These are phyloP conservation scores for Ustilaginoidea virens DNA, from an alignment of 2,329 filamentous ascomycete genomes.

Conservation along the genomic window DNA sequence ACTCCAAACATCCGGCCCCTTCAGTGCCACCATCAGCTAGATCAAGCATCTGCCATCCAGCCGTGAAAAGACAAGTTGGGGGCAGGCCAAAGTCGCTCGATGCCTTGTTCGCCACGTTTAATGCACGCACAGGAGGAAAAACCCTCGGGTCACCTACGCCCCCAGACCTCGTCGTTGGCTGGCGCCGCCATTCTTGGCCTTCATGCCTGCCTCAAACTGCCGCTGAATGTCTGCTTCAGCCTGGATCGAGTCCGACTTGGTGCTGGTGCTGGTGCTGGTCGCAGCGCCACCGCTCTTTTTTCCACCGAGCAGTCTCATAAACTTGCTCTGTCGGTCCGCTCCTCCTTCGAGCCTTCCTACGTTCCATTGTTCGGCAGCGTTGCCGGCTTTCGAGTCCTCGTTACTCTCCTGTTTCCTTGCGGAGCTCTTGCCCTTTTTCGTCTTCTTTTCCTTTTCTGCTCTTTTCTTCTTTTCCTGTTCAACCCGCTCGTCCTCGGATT, in stretches of 20 bases:
- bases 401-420: too few species aligned
- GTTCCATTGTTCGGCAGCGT: slow-evolving; percentile 32
- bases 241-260: slow-evolving; percentile 19
- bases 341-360: slow-evolving; percentile 36
- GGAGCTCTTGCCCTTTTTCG: slow-evolving; percentile 9
- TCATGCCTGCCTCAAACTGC: slow-evolving; percentile 41
- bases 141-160: slow-evolving; percentile 18
- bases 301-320: slow-evolving; percentile 38
- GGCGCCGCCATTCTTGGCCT: slow-evolving; percentile 36
- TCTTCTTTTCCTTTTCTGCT: slow-evolving; percentile 6
- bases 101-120: too few species aligned
- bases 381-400: slow-evolving; percentile 5
- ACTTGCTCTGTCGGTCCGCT: slow-evolving; percentile 36
- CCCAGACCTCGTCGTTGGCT: slow-evolving; percentile 36
- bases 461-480: slow-evolving; percentile 9
- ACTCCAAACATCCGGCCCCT: too few species aligned
- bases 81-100: too few species aligned
- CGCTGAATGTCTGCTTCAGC: slow-evolving; percentile 38
- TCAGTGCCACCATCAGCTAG: too few species aligned
- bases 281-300: slow-evolving; percentile 25
- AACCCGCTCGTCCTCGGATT: slow-evolving; percentile 4
- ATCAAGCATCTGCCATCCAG: too few species aligned
- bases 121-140: too few species aligned
- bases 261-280: slow-evolving; percentile 8
- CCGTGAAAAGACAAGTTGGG: too few species aligned